Percentiles rank a stretch among this genome's conserved stretches.
Evolutionary conservation across 1,139 yeast genomes (phyloP).

Genomic region (Barnettozyma hawaiiensis): DNA sequence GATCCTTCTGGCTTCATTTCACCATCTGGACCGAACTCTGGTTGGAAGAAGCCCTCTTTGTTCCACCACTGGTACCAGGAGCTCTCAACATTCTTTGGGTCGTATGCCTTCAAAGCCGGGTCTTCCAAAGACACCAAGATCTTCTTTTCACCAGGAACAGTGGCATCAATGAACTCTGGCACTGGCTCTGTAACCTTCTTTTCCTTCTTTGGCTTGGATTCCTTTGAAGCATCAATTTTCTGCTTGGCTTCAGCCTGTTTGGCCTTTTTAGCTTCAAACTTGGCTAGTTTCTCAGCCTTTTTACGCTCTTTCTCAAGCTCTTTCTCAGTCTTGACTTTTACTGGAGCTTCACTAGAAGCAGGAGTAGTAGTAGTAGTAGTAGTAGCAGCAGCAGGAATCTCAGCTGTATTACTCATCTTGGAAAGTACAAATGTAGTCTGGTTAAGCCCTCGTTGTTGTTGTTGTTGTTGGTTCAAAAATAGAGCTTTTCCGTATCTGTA

Average conservation of each 20-base stretch:
- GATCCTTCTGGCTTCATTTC: conserved; percentile 72
- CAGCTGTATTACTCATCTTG: conserved; percentile 18
- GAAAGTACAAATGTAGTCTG: conserved; percentile 10
- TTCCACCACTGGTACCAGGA: conserved; percentile 99
- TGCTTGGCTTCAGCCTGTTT: conserved; percentile 49
- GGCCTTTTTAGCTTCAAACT: conserved; percentile 89
- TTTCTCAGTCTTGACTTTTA: conserved; percentile 53
- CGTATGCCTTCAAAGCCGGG: conserved; percentile 90
- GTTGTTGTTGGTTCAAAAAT: not conserved
- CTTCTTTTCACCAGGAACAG: conserved; percentile 89
- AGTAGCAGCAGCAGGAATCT: conserved; percentile 9
- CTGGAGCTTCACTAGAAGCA: conserved; percentile 15
- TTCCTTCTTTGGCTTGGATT: conserved; percentile 60
- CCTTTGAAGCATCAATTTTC: conserved; percentile 31
- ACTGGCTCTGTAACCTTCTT: conserved; percentile 68
- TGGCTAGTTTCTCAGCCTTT: conserved; percentile 95
- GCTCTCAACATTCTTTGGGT: conserved; percentile 87
- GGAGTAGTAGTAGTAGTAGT: conserved; percentile 10
- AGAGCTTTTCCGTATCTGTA: conserved; percentile 7
- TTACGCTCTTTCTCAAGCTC: conserved; percentile 89
- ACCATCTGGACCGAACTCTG: conserved; percentile 75
- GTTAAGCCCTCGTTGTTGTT: conserved; percentile 6
- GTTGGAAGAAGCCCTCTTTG: conserved; percentile 79
- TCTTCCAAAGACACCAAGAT: conserved; percentile 78
- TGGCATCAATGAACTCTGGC: conserved; percentile 79